phyloP scores from a whole-genome alignment of 2,329 filamentous ascomycete genomes.

The Aspergillus udagawae region DNA sequence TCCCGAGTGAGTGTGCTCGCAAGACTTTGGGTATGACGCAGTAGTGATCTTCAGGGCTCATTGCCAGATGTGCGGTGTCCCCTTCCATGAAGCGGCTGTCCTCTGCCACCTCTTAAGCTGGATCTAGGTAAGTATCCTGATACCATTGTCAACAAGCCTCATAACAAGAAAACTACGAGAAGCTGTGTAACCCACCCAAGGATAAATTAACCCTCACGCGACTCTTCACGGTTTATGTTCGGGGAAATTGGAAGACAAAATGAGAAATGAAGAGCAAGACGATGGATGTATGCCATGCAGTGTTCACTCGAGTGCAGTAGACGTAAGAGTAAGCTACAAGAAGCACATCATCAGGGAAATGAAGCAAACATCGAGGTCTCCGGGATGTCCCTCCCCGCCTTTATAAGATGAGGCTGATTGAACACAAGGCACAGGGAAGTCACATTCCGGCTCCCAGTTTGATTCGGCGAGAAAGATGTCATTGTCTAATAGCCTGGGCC shows the following conservation, averaged over 20 bases:
- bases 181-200: background rate
- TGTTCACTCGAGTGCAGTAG: background rate
- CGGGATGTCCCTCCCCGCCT: background rate
- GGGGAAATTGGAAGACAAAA: background rate
- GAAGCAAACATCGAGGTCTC: background rate
- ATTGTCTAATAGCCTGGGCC: constrained; percentile 10
- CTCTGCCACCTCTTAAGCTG: background rate
- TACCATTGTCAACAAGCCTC: background rate
- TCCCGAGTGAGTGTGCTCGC: constrained; percentile 11
- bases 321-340: background rate
- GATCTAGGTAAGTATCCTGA: background rate
- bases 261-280: background rate
- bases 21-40: constrained; percentile 6
- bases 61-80: constrained; percentile 10
- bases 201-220: background rate
- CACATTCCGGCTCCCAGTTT: constrained; percentile 1
- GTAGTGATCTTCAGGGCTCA: constrained; percentile 12
- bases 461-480: constrained; percentile 4
- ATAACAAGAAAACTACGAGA: background rate
- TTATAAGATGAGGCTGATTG: background rate
- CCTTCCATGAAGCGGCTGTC: constrained; percentile 2
- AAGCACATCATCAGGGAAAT: background rate
- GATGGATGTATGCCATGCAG: background rate
- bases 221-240: background rate
- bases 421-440: constrained; percentile 5